A percentile compares a stretch with the other conserved stretches of the same genome.
Conservation (phyloP, 768 basidiomycete genomes). For the Trametes cingulata region DNA sequence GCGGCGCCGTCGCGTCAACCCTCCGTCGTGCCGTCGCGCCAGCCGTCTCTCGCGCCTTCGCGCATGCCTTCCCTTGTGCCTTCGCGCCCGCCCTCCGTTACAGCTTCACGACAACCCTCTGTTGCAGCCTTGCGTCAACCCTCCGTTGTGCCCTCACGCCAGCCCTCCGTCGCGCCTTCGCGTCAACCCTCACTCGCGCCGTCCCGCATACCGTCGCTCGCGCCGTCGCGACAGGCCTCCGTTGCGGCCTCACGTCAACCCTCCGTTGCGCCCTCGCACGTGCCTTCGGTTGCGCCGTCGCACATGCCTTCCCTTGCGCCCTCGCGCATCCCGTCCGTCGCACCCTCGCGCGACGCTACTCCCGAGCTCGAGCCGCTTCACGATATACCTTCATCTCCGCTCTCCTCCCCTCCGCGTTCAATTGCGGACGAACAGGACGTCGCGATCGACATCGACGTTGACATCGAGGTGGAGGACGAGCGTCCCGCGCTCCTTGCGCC, state of each 20-base stretch:
- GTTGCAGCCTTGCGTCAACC: no score
- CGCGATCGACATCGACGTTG: background rate
- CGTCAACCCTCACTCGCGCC: no score
- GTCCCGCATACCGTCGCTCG: no score
- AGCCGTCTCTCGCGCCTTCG: no score
- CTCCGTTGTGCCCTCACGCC: background rate
- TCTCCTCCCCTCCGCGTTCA: slow-evolving; percentile 20
- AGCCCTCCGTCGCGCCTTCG: background rate
- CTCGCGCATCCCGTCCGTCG: background rate
- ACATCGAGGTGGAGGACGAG: background rate
- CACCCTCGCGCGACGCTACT: slow-evolving; percentile 1
- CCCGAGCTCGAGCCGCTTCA: background rate
- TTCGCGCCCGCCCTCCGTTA: background rate
- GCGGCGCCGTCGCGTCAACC: no score
- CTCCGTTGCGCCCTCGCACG: no score
- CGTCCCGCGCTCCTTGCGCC: background rate
- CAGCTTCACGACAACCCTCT: no score
- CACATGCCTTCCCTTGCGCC: background rate
- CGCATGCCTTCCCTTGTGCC: no score
- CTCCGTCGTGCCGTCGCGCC: no score
- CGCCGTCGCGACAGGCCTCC: no score
- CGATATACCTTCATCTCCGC: slow-evolving; percentile 18
- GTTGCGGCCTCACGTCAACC: no score
- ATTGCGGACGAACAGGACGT: background rate
- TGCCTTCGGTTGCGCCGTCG: background rate